Evolutionary conservation across 306 rosid species (phyloP).

Genomic region (Senna tora): DNA sequence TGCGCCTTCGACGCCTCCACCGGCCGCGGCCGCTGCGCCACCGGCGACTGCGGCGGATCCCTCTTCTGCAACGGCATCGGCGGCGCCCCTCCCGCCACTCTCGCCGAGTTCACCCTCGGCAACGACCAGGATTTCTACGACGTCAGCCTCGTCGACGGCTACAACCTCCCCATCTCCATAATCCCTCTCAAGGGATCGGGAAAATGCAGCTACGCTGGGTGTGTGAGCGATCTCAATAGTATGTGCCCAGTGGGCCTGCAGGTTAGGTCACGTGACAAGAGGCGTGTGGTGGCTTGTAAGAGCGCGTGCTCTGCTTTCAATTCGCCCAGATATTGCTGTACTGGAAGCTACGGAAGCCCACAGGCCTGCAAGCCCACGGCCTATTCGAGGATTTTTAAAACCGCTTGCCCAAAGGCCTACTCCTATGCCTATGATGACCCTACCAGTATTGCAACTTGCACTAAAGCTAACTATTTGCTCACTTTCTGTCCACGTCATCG

Average conservation of each 20-base stretch:
- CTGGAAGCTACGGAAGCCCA: constrained; percentile 77
- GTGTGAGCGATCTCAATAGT: constrained; percentile 80
- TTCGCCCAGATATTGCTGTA: constrained; percentile 84
- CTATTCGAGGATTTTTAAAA: constrained; percentile 78
- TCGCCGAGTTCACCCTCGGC: constrained; percentile 87
- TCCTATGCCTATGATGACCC: constrained; percentile 98
- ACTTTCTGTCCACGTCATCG: constrained; percentile 74
- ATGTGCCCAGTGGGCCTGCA: constrained; percentile 95
- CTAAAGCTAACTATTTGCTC: constrained; percentile 67
- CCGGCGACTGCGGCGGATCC: constrained; percentile 91
- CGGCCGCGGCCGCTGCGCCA: constrained; percentile 82
- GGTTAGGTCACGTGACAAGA: constrained; percentile 63
- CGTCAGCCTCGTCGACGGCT: constrained; percentile 92
- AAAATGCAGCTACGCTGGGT: constrained; percentile 82
- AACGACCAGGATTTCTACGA: constrained; percentile 89
- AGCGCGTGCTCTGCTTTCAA: constrained; percentile 91
- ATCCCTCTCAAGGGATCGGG: constrained; percentile 75
- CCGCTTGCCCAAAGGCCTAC: constrained; percentile 89
- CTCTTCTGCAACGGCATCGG: constrained; percentile 89
- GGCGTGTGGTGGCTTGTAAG: constrained; percentile 77
- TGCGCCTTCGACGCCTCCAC: constrained; percentile 81
- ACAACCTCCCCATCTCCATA: constrained; percentile 81
- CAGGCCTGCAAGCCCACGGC: constrained; percentile 92
- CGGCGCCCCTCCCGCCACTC: constrained; percentile 85
- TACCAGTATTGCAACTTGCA: constrained; percentile 87